Conservation (phyloP, 257 asterid species). For the Lithospermum erythrorhizon region DNA sequence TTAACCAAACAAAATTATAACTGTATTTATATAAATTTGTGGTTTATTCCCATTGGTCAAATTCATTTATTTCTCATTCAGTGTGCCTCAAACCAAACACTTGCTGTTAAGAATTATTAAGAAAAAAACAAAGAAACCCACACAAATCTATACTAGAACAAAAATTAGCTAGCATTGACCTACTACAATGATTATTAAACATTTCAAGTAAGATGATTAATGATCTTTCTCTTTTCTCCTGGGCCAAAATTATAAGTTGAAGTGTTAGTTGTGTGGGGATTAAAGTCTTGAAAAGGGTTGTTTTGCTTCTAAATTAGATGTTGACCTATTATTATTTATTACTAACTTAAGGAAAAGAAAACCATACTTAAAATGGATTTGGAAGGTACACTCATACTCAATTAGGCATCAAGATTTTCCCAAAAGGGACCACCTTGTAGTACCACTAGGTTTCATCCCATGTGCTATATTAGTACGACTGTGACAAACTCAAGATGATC, state of each 20-base stretch:
- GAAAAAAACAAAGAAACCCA: too few relatives aligned
- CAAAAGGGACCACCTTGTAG: slow-evolving; percentile 18
- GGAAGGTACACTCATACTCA: slow-evolving; percentile 13
- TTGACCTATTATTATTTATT: slow-evolving; percentile 12
- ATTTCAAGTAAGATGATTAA: slow-evolving; percentile 1
- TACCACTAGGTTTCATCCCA: slow-evolving; percentile 24
- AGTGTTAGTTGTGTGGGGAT: background rate
- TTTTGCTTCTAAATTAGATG: slow-evolving; percentile 19
- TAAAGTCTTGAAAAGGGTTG: slow-evolving; percentile 7
- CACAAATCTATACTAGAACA: too few relatives aligned
- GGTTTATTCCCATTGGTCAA: too few relatives aligned
- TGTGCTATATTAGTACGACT: slow-evolving; percentile 21
- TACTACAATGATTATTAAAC: too few relatives aligned
- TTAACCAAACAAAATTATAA: too few relatives aligned
- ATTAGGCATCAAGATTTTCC: slow-evolving; percentile 9
- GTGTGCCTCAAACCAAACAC: too few relatives aligned
- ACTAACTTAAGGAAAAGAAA: slow-evolving; percentile 10
- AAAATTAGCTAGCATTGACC: too few relatives aligned
- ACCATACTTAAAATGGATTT: slow-evolving; percentile 5
- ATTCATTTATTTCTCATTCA: too few relatives aligned
- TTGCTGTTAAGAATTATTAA: too few relatives aligned
- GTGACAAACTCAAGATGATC: slow-evolving; percentile 11
- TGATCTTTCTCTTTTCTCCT: background rate
- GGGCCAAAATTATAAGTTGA: slow-evolving; percentile 14
- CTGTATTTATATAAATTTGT: too few relatives aligned